Conservation (phyloP, 1,139 yeast species). For the Yamadazyma triangularis region DNA sequence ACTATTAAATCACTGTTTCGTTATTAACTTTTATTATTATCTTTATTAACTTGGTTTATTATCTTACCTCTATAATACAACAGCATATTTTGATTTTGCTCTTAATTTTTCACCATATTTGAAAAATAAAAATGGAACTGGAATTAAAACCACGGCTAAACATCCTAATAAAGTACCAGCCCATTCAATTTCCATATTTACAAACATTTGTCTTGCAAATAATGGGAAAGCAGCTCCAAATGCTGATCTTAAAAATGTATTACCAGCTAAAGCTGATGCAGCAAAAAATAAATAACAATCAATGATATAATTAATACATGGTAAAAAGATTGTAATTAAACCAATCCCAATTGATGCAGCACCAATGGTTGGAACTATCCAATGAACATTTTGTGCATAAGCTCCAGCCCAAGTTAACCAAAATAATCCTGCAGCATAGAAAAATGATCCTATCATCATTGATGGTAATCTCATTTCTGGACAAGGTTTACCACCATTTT, state of each 20-base stretch:
- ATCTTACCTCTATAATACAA: slow-evolving; percentile 15
- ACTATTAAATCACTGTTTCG: too few relatives aligned
- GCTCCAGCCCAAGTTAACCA: slow-evolving; percentile 89
- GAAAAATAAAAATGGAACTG: slow-evolving; percentile 73
- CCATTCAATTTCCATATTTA: slow-evolving; percentile 72
- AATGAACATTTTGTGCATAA: slow-evolving; percentile 62
- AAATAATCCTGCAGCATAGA: slow-evolving; percentile 72
- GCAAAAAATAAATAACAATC: slow-evolving; percentile 78
- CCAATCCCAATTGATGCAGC: slow-evolving; percentile 74
- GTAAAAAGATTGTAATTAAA: slow-evolving; percentile 67
- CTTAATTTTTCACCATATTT: slow-evolving; percentile 62
- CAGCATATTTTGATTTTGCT: slow-evolving; percentile 61
- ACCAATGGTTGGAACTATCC: slow-evolving; percentile 82
- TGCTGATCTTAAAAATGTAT: slow-evolving; percentile 67
- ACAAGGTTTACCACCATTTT: slow-evolving; percentile 54
- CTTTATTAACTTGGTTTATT: too few relatives aligned
- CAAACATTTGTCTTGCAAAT: slow-evolving; percentile 64
- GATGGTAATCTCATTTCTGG: slow-evolving; percentile 81
- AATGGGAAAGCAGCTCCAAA: slow-evolving; percentile 52
- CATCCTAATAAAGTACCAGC: slow-evolving; percentile 77
- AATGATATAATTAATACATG: slow-evolving; percentile 74
- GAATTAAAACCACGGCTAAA: slow-evolving; percentile 55
- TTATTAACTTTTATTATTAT: too few relatives aligned
- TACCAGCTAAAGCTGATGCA: slow-evolving; percentile 88
- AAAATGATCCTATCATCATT: slow-evolving; percentile 63